Base-by-base conservation (phyloP, 805 yeast genomes). In the Dipodascus albidus region DNA sequence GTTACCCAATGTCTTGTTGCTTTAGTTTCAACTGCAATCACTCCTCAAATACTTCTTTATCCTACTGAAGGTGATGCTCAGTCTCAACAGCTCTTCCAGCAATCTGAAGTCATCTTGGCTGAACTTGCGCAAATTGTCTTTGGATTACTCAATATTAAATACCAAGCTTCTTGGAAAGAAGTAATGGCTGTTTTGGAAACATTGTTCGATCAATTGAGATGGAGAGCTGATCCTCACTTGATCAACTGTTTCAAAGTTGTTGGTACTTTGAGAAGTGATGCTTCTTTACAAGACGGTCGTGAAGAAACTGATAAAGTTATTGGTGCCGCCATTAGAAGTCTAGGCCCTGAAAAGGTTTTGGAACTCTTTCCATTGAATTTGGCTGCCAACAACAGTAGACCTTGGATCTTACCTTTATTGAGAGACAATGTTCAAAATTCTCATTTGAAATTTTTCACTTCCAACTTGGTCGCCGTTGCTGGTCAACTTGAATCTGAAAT, bases 381-480 rank as follows among this genome's bases (percentile, higher is more conserved):
- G 61, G 74, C 75, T 27, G 76, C 77, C 49, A 79, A 83, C 3
- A 66, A 58, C 1, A 97, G 97, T 49, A 80, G 98, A 65, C 97
- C 97, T 49, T 93, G 98, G 97, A 64, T 93, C 61, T 76, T 93
- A 58, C 99, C 99, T 9, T 66, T 93, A 33, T 76, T 93, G 57
- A 83, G 97, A 70, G 97, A 90, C 62, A 82, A 87, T 62, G 85
- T 88, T 23, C 78, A 82, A 61, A 77, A 80, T 61, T 84, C 97
- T 1, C 74, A 76, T 49, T 72, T 93, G 53, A 71, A 76, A 0
- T 87, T 75, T 64, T 93, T 80, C 68, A 75, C 77, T 55, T 68
- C 69, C 21, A 73, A 81, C 41, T 76, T 93, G 52, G 67, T 85
- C 15, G 98, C 98, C 23, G 67, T 83, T 42, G 63, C 67, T n/a